Conservation (phyloP, 306 rosid species). For the Urtica urens region DNA sequence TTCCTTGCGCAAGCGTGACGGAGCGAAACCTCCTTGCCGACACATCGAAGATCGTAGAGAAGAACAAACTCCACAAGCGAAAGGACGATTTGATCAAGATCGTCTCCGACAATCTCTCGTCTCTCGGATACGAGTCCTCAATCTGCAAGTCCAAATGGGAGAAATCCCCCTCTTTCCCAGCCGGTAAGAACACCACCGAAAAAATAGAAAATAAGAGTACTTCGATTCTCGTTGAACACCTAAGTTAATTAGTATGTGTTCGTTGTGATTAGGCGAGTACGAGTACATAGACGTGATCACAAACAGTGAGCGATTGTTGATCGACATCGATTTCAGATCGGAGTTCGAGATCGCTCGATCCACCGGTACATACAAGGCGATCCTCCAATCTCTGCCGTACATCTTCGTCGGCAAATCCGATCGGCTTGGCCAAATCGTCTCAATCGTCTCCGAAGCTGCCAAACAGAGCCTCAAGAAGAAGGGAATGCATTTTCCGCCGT, state of each 20-base stretch:
- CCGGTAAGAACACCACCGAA: slow-evolving; percentile 34
- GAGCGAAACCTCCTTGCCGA: slow-evolving; percentile 95
- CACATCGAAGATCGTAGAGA: slow-evolving; percentile 71
- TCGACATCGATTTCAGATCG: slow-evolving; percentile 85
- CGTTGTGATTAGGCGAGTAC: slow-evolving; percentile 90
- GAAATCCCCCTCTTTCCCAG: slow-evolving; percentile 55
- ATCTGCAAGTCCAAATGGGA: slow-evolving; percentile 91
- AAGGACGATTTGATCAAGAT: slow-evolving; percentile 66
- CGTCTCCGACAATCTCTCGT: slow-evolving; percentile 48
- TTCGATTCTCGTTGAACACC: no score
- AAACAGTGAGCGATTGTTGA: slow-evolving; percentile 64
- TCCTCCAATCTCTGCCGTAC: slow-evolving; percentile 73
- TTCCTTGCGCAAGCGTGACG: slow-evolving; percentile 56
- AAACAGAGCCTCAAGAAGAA: slow-evolving; percentile 86
- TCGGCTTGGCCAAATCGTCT: slow-evolving; percentile 63
- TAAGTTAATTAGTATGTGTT: no score
- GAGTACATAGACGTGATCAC: slow-evolving; percentile 74
- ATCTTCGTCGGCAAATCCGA: slow-evolving; percentile 79
- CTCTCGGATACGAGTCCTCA: slow-evolving; percentile 72
- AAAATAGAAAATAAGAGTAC: not conserved
- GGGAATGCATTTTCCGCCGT: slow-evolving; percentile 95
- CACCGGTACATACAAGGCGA: slow-evolving; percentile 66
- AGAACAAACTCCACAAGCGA: slow-evolving; percentile 42
- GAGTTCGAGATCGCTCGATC: slow-evolving; percentile 95
- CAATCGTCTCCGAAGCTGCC: slow-evolving; percentile 72